Evolutionary conservation across 2,329 filamentous ascomycete species (phyloP).

Genomic region (Talaromyces sp.): DNA sequence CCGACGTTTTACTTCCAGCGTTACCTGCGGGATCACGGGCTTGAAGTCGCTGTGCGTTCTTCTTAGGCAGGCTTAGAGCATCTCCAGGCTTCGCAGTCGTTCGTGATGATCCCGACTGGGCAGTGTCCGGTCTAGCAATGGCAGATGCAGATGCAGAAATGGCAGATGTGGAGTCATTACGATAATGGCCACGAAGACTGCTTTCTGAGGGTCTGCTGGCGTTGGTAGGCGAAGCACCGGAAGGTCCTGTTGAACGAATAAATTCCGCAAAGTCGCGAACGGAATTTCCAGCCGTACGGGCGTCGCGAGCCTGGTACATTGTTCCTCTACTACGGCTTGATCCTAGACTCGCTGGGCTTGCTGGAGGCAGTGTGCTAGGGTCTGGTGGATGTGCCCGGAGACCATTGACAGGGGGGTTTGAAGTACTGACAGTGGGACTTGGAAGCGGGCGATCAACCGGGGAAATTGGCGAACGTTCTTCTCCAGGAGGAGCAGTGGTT

Average conservation of each 20-base stretch:
- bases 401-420: constrained; percentile 10
- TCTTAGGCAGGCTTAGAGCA: constrained; percentile 6
- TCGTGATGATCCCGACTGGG: constrained; percentile 10
- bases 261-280: constrained; percentile 83
- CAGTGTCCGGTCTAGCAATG: constrained; percentile 7
- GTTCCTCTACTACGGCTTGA: constrained; percentile 16
- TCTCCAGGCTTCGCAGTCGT: constrained; percentile 8
- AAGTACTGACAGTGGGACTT: background rate
- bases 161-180: constrained; percentile 7
- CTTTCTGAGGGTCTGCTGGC: constrained; percentile 6
- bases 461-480: constrained; percentile 15
- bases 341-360: constrained; percentile 4
- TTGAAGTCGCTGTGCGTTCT: constrained; percentile 50
- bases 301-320: constrained; percentile 59
- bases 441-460: constrained; percentile 16
- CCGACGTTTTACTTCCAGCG: constrained; percentile 60
- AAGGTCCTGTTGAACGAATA: constrained; percentile 63
- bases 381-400: constrained; percentile 16
- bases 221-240: constrained; percentile 51
- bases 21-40: constrained; percentile 67
- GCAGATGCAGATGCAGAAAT: constrained; percentile 3
- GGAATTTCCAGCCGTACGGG: constrained; percentile 65
- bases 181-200: background rate
- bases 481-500: constrained; percentile 29
- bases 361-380: constrained; percentile 9